phyloP scores from a whole-genome alignment of 768 basidiomycete genomes.

The Tephrocybe sp. region DNA sequence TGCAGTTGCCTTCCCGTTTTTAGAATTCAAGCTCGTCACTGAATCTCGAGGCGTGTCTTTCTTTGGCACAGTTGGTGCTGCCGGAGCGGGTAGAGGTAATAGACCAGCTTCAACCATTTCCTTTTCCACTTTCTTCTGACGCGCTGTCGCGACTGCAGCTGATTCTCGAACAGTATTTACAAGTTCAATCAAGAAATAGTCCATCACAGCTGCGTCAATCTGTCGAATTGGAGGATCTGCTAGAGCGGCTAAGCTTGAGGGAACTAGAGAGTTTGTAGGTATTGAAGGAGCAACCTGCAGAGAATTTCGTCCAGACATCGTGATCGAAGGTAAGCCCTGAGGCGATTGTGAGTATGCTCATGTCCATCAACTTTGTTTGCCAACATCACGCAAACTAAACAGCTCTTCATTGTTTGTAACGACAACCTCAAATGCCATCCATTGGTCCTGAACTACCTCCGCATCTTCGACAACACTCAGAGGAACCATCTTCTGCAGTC shows the following conservation, averaged over 20 bases:
- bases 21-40: slow-evolving; percentile 40
- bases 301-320: slow-evolving; percentile 34
- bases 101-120: slow-evolving; percentile 83
- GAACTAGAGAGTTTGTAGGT: slow-evolving; percentile 23
- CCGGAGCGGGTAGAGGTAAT: slow-evolving; percentile 49
- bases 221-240: slow-evolving; percentile 64
- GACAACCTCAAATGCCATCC: slow-evolving; percentile 36
- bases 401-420: slow-evolving; percentile 4
- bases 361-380: slow-evolving; percentile 12
- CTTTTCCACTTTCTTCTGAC: slow-evolving; percentile 67
- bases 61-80: slow-evolving; percentile 39
- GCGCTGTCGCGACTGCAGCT: slow-evolving; percentile 66
- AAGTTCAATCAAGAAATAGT: slow-evolving; percentile 85
- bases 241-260: slow-evolving; percentile 44
- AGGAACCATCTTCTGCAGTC: slow-evolving; percentile 15
- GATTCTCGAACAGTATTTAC: slow-evolving; percentile 76
- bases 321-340: too few relatives aligned
- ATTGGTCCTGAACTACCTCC: slow-evolving; percentile 61
- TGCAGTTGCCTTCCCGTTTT: slow-evolving; percentile 30
- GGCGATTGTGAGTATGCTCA: too few relatives aligned
- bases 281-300: slow-evolving; percentile 27
- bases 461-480: slow-evolving; percentile 35
- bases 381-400: slow-evolving; percentile 4
- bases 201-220: slow-evolving; percentile 71
- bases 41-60: slow-evolving; percentile 46